Conservation (phyloP, 2,329 filamentous ascomycete genomes). For the Apiospora pterosperma region DNA sequence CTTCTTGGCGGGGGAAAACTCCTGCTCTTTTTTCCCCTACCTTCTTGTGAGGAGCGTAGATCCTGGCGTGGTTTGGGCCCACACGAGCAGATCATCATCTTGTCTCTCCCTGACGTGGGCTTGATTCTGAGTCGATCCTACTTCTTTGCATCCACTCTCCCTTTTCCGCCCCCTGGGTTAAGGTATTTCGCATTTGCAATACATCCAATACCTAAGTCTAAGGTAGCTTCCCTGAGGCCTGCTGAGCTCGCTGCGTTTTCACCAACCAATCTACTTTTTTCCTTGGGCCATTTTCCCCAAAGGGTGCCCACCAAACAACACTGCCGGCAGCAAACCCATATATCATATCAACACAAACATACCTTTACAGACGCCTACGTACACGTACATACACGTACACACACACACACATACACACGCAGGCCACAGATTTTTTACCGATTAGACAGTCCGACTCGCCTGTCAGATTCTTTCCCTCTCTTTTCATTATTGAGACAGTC, state of each 20-base stretch:
- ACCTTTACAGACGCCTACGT: too few species aligned
- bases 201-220: neutral
- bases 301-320: conserved; percentile 1
- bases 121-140: neutral
- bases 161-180: neutral
- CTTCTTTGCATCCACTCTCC: neutral
- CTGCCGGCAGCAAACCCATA: neutral
- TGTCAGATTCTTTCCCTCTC: neutral
- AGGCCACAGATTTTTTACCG: neutral
- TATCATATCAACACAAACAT: neutral
- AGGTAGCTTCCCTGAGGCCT: neutral
- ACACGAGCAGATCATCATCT: neutral
- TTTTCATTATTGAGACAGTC: neutral
- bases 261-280: neutral
- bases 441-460: neutral
- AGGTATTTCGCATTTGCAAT: neutral
- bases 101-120: neutral
- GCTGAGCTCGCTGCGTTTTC: neutral
- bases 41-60: neutral
- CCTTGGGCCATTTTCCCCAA: neutral
- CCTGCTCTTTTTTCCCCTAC: neutral
- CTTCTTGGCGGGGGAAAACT: neutral
- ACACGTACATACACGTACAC: neutral
- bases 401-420: neutral
- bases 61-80: neutral